Evolutionary conservation across 2,329 filamentous ascomycete genomes (phyloP).

Genomic region (Chaetomium globosum): DNA sequence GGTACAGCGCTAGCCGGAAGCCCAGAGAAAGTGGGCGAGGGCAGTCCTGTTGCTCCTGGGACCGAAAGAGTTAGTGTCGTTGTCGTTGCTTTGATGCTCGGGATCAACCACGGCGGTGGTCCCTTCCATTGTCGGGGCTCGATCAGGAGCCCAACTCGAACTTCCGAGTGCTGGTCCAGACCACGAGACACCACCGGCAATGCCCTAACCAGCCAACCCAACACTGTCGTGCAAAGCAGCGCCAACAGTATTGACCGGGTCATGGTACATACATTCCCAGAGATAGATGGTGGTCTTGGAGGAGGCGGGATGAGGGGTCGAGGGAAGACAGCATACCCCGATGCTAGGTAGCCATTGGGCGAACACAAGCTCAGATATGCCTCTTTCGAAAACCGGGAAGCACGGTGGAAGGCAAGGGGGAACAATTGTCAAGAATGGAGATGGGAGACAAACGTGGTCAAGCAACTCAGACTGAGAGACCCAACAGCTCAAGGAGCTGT

Average conservation of each 20-base stretch:
- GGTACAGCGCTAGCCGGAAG: neutral
- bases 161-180: slow-evolving; percentile 2
- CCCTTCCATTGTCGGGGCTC: slow-evolving; percentile 13
- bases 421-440: neutral
- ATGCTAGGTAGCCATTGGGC: slow-evolving; percentile 25
- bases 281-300: neutral
- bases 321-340: slow-evolving; percentile 6
- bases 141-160: neutral
- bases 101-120: slow-evolving; percentile 9
- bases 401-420: neutral
- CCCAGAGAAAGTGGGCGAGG: neutral
- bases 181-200: slow-evolving; percentile 18
- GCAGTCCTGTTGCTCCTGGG: slow-evolving; percentile 22
- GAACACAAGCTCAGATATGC: slow-evolving; percentile 8
- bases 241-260: slow-evolving; percentile 30
- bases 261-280: slow-evolving; percentile 24
- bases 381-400: slow-evolving; percentile 5
- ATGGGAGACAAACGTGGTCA: slow-evolving; percentile 30
- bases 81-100: slow-evolving; percentile 19
- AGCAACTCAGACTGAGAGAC: slow-evolving; percentile 26
- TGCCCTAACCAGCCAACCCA: slow-evolving; percentile 21
- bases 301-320: slow-evolving; percentile 12
- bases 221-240: slow-evolving; percentile 24
- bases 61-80: slow-evolving; percentile 30
- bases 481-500: slow-evolving; percentile 26